phyloP scores from a whole-genome alignment of 768 basidiomycete species.

The Amanita jacksonii region DNA sequence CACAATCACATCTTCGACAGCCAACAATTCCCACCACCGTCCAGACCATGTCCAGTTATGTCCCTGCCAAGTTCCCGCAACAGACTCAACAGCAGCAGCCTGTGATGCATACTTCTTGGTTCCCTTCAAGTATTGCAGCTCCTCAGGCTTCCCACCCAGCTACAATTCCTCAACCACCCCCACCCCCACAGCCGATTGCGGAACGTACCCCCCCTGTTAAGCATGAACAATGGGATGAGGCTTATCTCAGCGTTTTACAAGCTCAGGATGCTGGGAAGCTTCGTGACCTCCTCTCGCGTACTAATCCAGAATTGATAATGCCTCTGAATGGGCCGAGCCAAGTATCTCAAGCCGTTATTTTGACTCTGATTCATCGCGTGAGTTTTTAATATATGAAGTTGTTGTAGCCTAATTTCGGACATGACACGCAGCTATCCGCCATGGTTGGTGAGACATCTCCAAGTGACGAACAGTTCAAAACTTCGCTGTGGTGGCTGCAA shows the following conservation, averaged over 20 bases:
- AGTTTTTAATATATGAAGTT: conserved; percentile 18
- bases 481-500: conserved; percentile 81
- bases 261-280: conserved; percentile 68
- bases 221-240: conserved; percentile 77
- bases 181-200: conserved; percentile 26
- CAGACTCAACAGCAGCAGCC: conserved; percentile 25
- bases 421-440: conserved; percentile 47
- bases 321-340: conserved; percentile 60
- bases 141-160: conserved; percentile 78
- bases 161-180: conserved; percentile 49
- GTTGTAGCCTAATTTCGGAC: conserved; percentile 9
- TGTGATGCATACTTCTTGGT: conserved; percentile 49
- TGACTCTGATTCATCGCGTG: conserved; percentile 78
- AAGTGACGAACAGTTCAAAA: conserved; percentile 73
- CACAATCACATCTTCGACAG: conserved; percentile 34
- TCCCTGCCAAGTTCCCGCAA: conserved; percentile 27
- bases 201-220: conserved; percentile 48
- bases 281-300: conserved; percentile 61
- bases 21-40: conserved; percentile 27
- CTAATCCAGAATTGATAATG: conserved; percentile 74
- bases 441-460: conserved; percentile 70
- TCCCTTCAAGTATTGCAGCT: conserved; percentile 55
- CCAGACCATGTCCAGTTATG: conserved; percentile 28
- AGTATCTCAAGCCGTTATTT: conserved; percentile 75
- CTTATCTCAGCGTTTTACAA: conserved; percentile 67